These are phyloP conservation scores for Hortiboletus campestris DNA, from an alignment of 768 basidiomycete genomes.

Conservation along the genomic window DNA sequence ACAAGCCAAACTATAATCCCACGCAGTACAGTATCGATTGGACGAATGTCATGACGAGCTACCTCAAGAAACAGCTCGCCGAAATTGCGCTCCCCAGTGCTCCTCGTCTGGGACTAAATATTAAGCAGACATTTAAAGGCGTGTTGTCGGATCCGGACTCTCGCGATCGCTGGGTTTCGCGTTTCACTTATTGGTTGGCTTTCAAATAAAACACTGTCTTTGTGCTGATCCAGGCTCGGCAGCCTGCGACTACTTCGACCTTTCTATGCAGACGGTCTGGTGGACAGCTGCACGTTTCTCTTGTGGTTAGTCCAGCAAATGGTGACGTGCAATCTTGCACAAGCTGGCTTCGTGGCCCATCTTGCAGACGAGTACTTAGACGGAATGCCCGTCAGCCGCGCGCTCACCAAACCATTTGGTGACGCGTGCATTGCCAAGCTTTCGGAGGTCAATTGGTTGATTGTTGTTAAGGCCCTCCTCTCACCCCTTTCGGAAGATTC, in stretches of 20 bases:
- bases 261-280: constrained; percentile 78
- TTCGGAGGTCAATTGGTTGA: constrained; percentile 49
- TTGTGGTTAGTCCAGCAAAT: constrained; percentile 79
- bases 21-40: constrained; percentile 83
- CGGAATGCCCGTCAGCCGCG: constrained; percentile 63
- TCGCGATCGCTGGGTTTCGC: constrained; percentile 73
- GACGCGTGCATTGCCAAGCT: constrained; percentile 70
- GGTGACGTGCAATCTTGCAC: constrained; percentile 74
- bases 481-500: constrained; percentile 45
- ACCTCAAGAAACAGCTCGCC: constrained; percentile 77
- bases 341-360: constrained; percentile 71
- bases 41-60: constrained; percentile 77
- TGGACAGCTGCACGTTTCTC: constrained; percentile 76
- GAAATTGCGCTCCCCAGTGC: constrained; percentile 81
- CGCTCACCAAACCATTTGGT: constrained; percentile 64
- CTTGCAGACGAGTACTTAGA: constrained; percentile 80
- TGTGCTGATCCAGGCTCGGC: constrained; percentile 2
- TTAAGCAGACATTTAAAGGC: constrained; percentile 83
- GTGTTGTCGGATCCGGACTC: constrained; percentile 70
- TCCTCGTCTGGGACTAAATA: constrained; percentile 70
- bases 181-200: constrained; percentile 73
- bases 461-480: not conserved
- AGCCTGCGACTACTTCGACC: constrained; percentile 71
- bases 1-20: constrained; percentile 78
- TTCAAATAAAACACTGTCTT: not conserved